phyloP scores from a whole-genome alignment of 1,284 basidiomycete genomes.

The Fomitiporia mediterranea region DNA sequence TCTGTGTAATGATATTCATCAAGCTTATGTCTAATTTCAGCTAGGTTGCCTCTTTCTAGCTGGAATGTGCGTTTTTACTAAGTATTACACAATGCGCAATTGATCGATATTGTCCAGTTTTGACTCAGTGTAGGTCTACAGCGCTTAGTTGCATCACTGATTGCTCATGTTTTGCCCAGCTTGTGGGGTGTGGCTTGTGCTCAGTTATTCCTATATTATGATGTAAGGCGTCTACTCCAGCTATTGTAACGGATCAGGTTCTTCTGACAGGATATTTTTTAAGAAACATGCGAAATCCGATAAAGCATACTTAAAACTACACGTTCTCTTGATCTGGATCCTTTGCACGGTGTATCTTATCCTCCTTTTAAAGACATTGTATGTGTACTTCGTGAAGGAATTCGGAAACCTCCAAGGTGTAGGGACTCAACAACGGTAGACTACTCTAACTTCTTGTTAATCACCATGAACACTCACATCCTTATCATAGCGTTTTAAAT shows the following conservation, averaged over 20 bases:
- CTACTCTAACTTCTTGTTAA: not conserved
- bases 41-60: not conserved
- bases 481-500: not conserved
- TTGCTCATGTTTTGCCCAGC: not conserved
- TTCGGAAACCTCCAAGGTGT: slow-evolving; percentile 4
- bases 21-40: not conserved
- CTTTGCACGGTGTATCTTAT: slow-evolving; percentile 15
- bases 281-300: not conserved
- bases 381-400: slow-evolving; percentile 10
- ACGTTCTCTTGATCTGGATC: slow-evolving; percentile 9
- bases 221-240: not conserved
- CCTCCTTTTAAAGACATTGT: slow-evolving; percentile 10
- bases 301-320: slow-evolving; percentile 4
- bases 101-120: not conserved
- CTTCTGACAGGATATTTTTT: not conserved
- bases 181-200: not conserved
- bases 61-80: not conserved
- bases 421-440: not conserved
- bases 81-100: not conserved
- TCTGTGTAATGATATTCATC: not conserved
- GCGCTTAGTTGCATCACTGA: too few relatives aligned
- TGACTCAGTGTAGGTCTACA: not conserved
- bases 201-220: slow-evolving; percentile 2
- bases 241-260: not conserved
- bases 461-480: not conserved